Evolutionary conservation across 257 asterid genomes (phyloP).

Genomic region (Jacaranda copaia): DNA sequence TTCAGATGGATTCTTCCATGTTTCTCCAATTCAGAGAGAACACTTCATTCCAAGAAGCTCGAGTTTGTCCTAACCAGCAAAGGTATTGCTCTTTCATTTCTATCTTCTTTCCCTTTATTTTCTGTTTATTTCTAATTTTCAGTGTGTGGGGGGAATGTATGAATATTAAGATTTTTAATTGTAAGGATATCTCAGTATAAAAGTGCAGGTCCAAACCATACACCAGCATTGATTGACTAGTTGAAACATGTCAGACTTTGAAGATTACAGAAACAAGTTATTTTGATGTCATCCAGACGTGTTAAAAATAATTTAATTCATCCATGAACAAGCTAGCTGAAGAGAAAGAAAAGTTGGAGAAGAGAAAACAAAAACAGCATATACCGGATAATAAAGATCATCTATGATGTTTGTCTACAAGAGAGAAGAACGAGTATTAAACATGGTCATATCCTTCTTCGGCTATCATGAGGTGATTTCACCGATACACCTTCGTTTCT

Average conservation of each 20-base stretch:
- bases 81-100: not conserved
- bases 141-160: not conserved
- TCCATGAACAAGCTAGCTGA: not conserved
- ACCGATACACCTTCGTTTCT: not conserved
- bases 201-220: not conserved
- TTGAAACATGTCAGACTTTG: not conserved
- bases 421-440: not conserved
- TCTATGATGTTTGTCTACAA: not conserved
- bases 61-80: slow-evolving; percentile 4
- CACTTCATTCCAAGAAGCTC: not conserved
- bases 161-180: not conserved
- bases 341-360: slow-evolving; percentile 1
- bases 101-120: not conserved
- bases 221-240: not conserved
- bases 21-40: not conserved
- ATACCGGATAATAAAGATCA: not conserved
- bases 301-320: not conserved
- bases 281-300: not conserved
- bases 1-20: not conserved
- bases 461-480: too few species aligned
- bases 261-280: not conserved
- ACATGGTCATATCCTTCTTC: not conserved
- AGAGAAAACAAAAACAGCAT: not conserved
- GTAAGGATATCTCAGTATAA: not conserved
- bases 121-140: not conserved